Evolutionary conservation across 371 early-diverging fungal species (phyloP), one percentile per base, ranked within the genome.

Genomic region (Basidiobolus meristosporus): DNA sequence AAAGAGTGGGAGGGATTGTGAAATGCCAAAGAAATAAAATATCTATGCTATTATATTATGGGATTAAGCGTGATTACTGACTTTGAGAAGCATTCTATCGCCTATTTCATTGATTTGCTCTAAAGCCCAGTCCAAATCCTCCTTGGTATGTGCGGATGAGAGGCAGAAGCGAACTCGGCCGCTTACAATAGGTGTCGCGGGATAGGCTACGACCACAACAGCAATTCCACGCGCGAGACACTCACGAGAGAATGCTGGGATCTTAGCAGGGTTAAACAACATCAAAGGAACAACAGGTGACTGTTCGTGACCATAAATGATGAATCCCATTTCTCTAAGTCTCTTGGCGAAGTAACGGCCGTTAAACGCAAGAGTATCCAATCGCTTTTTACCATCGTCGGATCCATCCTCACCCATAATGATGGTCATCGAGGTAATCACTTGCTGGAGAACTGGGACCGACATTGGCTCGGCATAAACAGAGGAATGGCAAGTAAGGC

Each of bases 151-250:
- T 7, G 93, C 73, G 5, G 96, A 83, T 12, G 88, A 86, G 29
- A 98, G 54, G 60, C 99, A 99, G 73, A 99, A 90, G 31, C 99
- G 68, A 26, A 90, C 97, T 34, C 99, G 71, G 3, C 87, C 82
- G 14, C 88, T 80, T 37, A 98, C 87, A 40, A 99, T 89, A n/a
- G 98, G 90, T 0, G 96, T 95, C 1, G 96, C 93, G 0, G 99
- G 99, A 64, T 95, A 97, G 14, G 93, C 95, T 3, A 98, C 99
- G 1, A 99, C 97, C 3, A 98, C 98, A 16, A 96, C 89, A 7
- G 98, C 98, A 46, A 99, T 71, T 36, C 86, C 87, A 28, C 92
- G 74, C 47, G 77, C 69, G 28, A 95, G 65, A 51, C 86, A 77
- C 55, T 90, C 82, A 18, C 97, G 68, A 29, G 95, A 88, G 57